Evolutionary conservation across 1,284 basidiomycete species (phyloP), one percentile per base, ranked within the genome.

Genomic region (Puccinia coronata): DNA sequence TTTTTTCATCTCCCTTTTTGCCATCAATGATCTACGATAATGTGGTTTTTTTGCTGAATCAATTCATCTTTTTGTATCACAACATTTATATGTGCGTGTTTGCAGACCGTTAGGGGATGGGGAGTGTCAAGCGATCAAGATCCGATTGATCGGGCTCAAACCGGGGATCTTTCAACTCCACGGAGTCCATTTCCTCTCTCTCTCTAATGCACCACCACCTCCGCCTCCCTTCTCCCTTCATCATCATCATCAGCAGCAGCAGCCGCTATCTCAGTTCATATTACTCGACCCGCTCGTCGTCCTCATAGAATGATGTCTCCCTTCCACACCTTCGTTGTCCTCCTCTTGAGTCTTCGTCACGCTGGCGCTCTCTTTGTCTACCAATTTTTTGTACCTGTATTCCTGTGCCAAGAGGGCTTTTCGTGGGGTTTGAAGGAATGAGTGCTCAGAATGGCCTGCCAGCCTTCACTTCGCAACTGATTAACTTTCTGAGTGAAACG

Each of bases 91-190:
- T 70, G 31, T 28, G 28, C 5, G 25, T 49, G 23, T n/a, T 16
- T 28, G 4, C n/a, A 73, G 71, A 36, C 71, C 71, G 34, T 57
- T 73, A 25, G 53, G 34, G 20, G 34, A 16, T 28, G 71, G 71
- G 16, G 71, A 73, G 59, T 73, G 71, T 59, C 51, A 73, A 73
- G 51, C 53, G 49, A 53, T 51, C 16, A 73, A 73, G 53, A 59
- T 73, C 36, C 57, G 53, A 55, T 57, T 73, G n/a, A 57, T 73
- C n/a, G 71, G 51, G 31, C 49, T 73, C 3, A 73, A 73, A 55
- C 53, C 71, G 47, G 71, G 71, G 3, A 55, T 73, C 53, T 73
- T 73, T 59, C 71, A 73, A 73, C 49, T 73, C 1, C n/a, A 73
- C 4, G 71, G 51, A 59, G 43, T 73, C 51, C 71, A 73, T 23